Conservation (phyloP, 495 filamentous ascomycete genomes). For the Xylaria longipes region DNA sequence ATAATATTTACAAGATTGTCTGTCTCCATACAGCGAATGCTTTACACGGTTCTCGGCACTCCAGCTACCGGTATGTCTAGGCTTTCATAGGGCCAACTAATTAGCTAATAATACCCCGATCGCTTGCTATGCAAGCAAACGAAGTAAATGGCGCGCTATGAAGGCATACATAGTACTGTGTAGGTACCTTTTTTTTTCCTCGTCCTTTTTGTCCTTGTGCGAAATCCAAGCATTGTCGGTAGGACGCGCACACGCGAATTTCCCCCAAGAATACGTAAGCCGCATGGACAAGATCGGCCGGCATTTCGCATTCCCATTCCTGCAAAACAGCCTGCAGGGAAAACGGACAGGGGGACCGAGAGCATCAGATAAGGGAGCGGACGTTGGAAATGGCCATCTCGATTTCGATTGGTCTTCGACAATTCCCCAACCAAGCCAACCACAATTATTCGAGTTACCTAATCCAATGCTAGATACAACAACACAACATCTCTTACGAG, state of each 20-base stretch:
- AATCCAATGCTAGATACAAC: conserved; percentile 36
- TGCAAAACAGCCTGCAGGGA: conserved; percentile 21
- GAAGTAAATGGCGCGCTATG: neutral
- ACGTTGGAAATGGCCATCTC: conserved; percentile 8
- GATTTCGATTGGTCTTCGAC: neutral
- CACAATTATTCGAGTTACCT: conserved; percentile 43
- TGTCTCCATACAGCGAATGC: neutral
- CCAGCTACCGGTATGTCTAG: neutral
- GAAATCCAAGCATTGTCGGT: neutral
- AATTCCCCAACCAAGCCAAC: conserved; percentile 34
- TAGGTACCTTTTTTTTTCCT: neutral
- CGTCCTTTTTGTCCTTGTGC: neutral
- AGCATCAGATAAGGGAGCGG: conserved; percentile 10
- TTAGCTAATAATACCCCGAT: conserved; percentile 16
- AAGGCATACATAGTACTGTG: neutral
- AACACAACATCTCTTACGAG: neutral
- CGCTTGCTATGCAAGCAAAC: neutral
- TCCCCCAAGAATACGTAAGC: conserved; percentile 3
- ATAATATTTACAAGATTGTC: neutral
- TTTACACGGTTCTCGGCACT: conserved; percentile 5
- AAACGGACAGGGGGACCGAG: conserved; percentile 3
- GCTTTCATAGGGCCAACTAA: neutral
- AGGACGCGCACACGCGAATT: neutral
- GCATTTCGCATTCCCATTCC: conserved; percentile 7
- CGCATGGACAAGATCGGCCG: conserved; percentile 20